Evolutionary conservation across 2,329 filamentous ascomycete genomes (phyloP).

Genomic region (Pseudocercospora cruenta): DNA sequence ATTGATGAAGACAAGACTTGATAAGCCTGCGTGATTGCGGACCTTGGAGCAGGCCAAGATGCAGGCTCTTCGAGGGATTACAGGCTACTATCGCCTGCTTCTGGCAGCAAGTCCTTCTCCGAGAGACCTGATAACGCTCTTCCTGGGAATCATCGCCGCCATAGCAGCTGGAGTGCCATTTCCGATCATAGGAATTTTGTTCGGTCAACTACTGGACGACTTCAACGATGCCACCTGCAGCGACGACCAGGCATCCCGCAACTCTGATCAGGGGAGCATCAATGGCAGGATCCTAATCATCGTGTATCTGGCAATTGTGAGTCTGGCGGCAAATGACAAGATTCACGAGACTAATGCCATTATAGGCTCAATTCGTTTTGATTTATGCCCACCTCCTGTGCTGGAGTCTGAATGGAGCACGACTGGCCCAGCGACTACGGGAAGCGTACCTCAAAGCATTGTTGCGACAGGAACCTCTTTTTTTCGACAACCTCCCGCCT

Average conservation of each 20-base stretch:
- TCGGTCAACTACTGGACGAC: constrained; percentile 64
- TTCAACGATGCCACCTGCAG: constrained; percentile 62
- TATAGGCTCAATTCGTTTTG: background rate
- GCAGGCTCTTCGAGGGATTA: constrained; percentile 1
- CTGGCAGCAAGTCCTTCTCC: constrained; percentile 44
- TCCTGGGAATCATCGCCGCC: constrained; percentile 49
- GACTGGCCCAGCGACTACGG: constrained; percentile 65
- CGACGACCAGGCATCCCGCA: constrained; percentile 34
- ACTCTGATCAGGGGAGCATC: constrained; percentile 48
- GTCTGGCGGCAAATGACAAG: too few species aligned
- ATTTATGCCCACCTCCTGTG: background rate
- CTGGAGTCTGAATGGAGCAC: constrained; percentile 66
- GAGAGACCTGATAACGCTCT: constrained; percentile 21
- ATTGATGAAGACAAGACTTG: background rate
- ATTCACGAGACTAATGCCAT: too few species aligned
- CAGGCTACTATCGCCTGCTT: constrained; percentile 42
- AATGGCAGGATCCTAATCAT: constrained; percentile 62
- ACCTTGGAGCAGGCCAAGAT: background rate
- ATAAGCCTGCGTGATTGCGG: background rate
- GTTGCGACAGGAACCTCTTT: constrained; percentile 64
- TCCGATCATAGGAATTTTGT: constrained; percentile 65
- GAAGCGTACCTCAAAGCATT: constrained; percentile 62
- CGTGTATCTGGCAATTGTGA: constrained; percentile 65
- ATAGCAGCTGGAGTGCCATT: constrained; percentile 64
- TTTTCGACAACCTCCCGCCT: constrained; percentile 64